Evolutionary conservation across 164 flowering plant species (phyloP), one percentile per base, ranked within the genome.

Genomic region (Liriodendron chinense): DNA sequence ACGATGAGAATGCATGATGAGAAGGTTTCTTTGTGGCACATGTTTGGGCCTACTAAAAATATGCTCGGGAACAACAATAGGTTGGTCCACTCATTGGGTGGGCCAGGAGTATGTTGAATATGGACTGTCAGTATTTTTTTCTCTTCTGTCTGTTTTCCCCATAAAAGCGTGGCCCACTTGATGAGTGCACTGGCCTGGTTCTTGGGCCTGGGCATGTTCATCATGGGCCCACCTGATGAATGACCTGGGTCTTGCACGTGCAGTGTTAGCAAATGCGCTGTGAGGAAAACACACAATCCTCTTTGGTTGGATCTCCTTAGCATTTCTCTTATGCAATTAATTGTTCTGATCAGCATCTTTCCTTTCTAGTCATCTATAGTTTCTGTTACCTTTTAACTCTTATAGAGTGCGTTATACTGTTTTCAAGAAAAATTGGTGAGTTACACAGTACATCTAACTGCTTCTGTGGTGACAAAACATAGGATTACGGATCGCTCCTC

Each of bases 401-500:
- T 3, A 53, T 13, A 3, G 59, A 53, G 59, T 53, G 59, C 16
- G 18, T 53, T 53, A 16, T 3, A 53, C 3, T 53, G 59, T 53
- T 53, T 53, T 7, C 16, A 53, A 53, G 59, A 9, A 53, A 53
- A 16, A 53, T 12, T 53, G 12, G 59, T 34, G 59, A 16, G 59
- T 16, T 53, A 53, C 12, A 16, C 59, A 12, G 59, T 3, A 12
- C 2, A 16, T 63, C 22, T 63, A 23, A 63, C 22, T 21, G 20
- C 20, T 22, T 43, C 10, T 23, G 16, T 53, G 43, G 12, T 77
- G 24, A 57, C 24, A 74, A 71, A 63, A 68, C 13, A 74, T 83
- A 95, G 99, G 99, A 62, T 81, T 95, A 79, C 94, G 98, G 43
- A 92, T 93, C 74, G 96, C 96, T 86, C 97, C 99, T 50, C 98